phyloP scores from a whole-genome alignment of 1,139 yeast species.

The Hanseniaspora uvarum region DNA sequence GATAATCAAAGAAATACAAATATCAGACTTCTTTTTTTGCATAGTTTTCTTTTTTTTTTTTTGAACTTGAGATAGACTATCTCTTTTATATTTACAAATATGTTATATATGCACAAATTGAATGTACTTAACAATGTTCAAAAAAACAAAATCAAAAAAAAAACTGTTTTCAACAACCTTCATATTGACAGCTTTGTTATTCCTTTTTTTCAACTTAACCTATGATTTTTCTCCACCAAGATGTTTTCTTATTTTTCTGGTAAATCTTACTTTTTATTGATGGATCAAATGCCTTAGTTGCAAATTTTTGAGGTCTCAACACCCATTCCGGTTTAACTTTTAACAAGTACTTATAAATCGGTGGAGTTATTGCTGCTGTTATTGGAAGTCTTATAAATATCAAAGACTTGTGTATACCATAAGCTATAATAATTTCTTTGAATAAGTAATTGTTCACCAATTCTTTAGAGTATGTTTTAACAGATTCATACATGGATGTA shows the following conservation, averaged over 20 bases:
- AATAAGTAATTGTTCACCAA: constrained; percentile 36
- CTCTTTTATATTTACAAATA: not conserved
- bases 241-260: constrained; percentile 19
- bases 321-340: constrained; percentile 47
- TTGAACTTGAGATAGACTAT: not conserved
- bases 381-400: constrained; percentile 71
- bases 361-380: constrained; percentile 87
- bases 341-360: constrained; percentile 54
- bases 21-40: not conserved
- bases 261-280: constrained; percentile 32
- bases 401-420: constrained; percentile 83
- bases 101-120: not conserved
- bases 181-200: not conserved
- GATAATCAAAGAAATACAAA: not conserved
- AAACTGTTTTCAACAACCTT: not conserved
- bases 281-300: constrained; percentile 34
- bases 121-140: not conserved
- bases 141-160: not conserved
- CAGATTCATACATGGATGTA: not conserved
- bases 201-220: constrained; percentile 16
- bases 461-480: constrained; percentile 20
- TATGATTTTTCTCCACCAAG: constrained; percentile 15
- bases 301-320: constrained; percentile 53
- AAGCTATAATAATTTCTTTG: constrained; percentile 80
- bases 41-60: not conserved